These are phyloP conservation scores for Pseudogymnoascus sp. DNA, from an alignment of 2,329 filamentous ascomycete species.

Conservation along the genomic window DNA sequence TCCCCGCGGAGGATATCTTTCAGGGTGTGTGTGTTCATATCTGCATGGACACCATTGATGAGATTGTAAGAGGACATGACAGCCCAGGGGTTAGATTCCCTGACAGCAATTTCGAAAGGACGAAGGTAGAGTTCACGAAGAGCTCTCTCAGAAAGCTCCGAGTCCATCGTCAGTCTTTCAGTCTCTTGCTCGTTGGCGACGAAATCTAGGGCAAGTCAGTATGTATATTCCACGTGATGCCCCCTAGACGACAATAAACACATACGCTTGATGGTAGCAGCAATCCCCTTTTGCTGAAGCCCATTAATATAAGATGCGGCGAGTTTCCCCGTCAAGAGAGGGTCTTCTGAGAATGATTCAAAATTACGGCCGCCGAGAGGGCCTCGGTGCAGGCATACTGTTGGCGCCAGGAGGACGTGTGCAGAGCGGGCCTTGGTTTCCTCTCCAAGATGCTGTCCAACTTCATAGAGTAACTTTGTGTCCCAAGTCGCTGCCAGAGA, in stretches of 20 bases:
- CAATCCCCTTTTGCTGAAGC: slow-evolving; percentile 64
- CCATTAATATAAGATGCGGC: slow-evolving; percentile 65
- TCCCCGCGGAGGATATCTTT: slow-evolving; percentile 51
- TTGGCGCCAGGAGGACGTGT: slow-evolving; percentile 66
- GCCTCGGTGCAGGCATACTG: slow-evolving; percentile 73
- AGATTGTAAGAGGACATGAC: slow-evolving; percentile 64
- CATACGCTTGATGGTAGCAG: slow-evolving; percentile 70
- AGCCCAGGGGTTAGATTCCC: slow-evolving; percentile 61
- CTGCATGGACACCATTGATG: slow-evolving; percentile 54
- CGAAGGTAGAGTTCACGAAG: slow-evolving; percentile 65
- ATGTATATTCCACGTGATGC: slow-evolving; percentile 11
- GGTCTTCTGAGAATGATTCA: slow-evolving; percentile 80
- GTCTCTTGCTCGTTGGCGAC: slow-evolving; percentile 70
- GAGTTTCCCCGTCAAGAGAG: slow-evolving; percentile 65
- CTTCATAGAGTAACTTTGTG: slow-evolving; percentile 56
- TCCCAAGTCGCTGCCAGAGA: slow-evolving; percentile 77
- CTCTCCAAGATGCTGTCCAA: slow-evolving; percentile 62
- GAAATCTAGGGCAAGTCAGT: slow-evolving; percentile 40
- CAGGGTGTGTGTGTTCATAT: slow-evolving; percentile 48
- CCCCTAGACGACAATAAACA: slow-evolving; percentile 1
- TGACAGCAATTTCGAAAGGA: slow-evolving; percentile 64
- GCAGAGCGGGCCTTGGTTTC: slow-evolving; percentile 68
- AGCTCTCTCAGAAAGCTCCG: slow-evolving; percentile 54
- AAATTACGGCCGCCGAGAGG: slow-evolving; percentile 81
- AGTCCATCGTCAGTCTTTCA: slow-evolving; percentile 55